Conservation (phyloP, 1,139 yeast genomes). For the Yamadazyma trypodendri region DNA sequence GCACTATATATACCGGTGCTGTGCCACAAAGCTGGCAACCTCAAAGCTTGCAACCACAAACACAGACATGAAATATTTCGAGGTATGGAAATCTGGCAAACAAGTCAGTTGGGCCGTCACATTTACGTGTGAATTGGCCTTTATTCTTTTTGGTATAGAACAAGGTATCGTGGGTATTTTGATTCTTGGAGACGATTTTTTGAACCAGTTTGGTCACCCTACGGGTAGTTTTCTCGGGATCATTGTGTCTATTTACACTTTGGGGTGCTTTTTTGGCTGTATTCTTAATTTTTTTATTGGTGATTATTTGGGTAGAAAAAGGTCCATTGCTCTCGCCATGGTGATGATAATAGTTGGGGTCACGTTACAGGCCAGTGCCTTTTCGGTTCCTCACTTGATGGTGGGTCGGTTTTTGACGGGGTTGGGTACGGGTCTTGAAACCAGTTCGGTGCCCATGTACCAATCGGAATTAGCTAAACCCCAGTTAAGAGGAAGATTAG, state of each 20-base stretch:
- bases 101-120: conserved; percentile 14
- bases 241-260: conserved; percentile 60
- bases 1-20: background rate
- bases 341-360: conserved; percentile 49
- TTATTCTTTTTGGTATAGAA: conserved; percentile 15
- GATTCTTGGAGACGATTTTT: conserved; percentile 13
- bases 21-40: no score
- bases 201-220: conserved; percentile 15
- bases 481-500: conserved; percentile 67
- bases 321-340: conserved; percentile 46
- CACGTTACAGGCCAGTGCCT: conserved; percentile 39
- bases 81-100: conserved; percentile 13
- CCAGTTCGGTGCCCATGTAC: conserved; percentile 66
- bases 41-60: no score
- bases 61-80: conserved; percentile 9
- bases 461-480: conserved; percentile 71
- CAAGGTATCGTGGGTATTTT: conserved; percentile 15
- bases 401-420: conserved; percentile 69
- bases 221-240: conserved; percentile 37
- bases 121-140: conserved; percentile 15
- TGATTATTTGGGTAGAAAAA: conserved; percentile 53
- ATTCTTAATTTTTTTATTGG: conserved; percentile 52
- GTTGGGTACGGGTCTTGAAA: conserved; percentile 65
- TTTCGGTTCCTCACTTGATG: conserved; percentile 36
- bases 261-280: conserved; percentile 78